Conservation (phyloP, 352 stramenopile genomes). For the Pythium folliculosum region DNA sequence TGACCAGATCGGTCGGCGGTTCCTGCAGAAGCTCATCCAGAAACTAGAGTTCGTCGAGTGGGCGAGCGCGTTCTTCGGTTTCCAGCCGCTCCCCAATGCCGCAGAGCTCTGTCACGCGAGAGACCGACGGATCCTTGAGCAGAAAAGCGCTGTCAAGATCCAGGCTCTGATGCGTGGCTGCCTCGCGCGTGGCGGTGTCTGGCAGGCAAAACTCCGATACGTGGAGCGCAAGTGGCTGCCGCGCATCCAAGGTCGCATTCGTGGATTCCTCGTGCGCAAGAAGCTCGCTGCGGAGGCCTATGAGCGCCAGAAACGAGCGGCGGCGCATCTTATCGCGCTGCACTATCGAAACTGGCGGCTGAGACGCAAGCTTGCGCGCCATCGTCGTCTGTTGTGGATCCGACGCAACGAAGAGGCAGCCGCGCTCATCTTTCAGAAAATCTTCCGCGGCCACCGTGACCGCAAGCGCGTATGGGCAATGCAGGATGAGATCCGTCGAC, state of each 20-base stretch:
- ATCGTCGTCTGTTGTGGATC: conserved; percentile 56
- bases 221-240: conserved; percentile 67
- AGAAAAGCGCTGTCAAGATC: conserved; percentile 64
- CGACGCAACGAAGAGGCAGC: conserved; percentile 57
- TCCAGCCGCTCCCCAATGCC: conserved; percentile 82
- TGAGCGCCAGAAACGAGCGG: conserved; percentile 32
- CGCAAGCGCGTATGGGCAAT: conserved; percentile 45
- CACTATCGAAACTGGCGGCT: conserved; percentile 59
- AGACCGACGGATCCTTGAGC: conserved; percentile 47
- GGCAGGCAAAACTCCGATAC: conserved; percentile 65
- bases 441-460: conserved; percentile 67
- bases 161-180: conserved; percentile 84
- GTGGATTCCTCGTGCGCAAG: conserved; percentile 75
- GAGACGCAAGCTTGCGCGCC: conserved; percentile 47
- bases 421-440: conserved; percentile 73
- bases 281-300: conserved; percentile 35
- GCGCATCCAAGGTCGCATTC: conserved; percentile 76
- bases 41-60: conserved; percentile 86
- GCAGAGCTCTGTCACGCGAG: conserved; percentile 65
- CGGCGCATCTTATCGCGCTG: conserved; percentile 42
- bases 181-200: conserved; percentile 70
- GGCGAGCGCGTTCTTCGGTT: conserved; percentile 82
- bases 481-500: conserved; percentile 42
- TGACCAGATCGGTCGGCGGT: conserved; percentile 62
- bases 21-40: conserved; percentile 69